Evolutionary conservation across 2,329 filamentous ascomycete species (phyloP), one percentile per base, ranked within the genome.

Genomic region (Penicillium sp.): DNA sequence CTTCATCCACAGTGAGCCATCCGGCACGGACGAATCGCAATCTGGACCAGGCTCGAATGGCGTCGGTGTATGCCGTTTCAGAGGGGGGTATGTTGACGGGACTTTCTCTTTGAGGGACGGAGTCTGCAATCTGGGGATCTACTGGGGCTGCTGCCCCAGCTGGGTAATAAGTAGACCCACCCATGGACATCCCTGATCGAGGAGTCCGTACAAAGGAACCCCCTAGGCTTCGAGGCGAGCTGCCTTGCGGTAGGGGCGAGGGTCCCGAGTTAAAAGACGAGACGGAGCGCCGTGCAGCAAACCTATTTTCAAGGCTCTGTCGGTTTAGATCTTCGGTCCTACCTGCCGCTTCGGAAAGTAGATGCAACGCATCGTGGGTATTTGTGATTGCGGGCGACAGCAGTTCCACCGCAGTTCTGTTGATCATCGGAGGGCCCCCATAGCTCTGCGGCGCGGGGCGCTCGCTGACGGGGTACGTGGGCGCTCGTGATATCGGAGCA

Each of bases 21-120:
- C 94, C 94, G 8, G 92, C 92, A 50, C 92, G 87, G n/a, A 97
- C 93, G 70, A 97, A 97, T 42, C 92, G 87, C 71, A 97, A 92
- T 59, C 91, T 83, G 2, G 88, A 86, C 94, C 94, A 99, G n/a
- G 91, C 89, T 66, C 86, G 87, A 56, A 96, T 77, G 0, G 92
- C 92, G 54, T 89, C 85, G 40, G 83, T 77, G 63, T 70, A 74
- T 29, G 74, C 71, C 3, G 71, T 62, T 54, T 78, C 73, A 43
- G 70, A 67, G 4, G 61, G 51, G 36, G 60, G 11, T 3, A 45
- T 54, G 18, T 68, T 65, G n/a, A 66, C 60, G 9, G 66, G 54
- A 34, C 65, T 61, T 29, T 62, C 68, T n/a, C 59, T 55, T 22
- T 65, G 69, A 14, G 59, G 68, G 27, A 61, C 62, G 27, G 56